phyloP scores from a whole-genome alignment of 495 filamentous ascomycete species.

The Hyphodiscus hymeniophilus region DNA sequence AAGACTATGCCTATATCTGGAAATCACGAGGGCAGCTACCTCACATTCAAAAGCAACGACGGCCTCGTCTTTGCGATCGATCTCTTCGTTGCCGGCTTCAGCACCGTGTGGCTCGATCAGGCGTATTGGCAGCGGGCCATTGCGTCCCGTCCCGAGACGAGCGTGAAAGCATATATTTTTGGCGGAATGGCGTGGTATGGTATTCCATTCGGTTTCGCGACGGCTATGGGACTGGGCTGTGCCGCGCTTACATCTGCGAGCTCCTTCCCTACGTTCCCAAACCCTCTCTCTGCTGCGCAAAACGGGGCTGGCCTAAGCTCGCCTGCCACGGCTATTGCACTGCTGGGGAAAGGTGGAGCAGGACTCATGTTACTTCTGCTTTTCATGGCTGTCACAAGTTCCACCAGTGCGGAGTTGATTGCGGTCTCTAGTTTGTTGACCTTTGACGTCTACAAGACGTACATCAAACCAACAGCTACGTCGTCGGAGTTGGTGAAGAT shows the following conservation, averaged over 20 bases:
- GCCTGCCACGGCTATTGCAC: slow-evolving; percentile 38
- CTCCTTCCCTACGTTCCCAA: slow-evolving; percentile 45
- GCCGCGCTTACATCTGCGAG: slow-evolving; percentile 39
- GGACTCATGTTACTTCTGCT: slow-evolving; percentile 39
- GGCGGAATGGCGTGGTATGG: slow-evolving; percentile 92
- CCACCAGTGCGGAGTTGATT: slow-evolving; percentile 42
- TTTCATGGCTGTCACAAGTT: slow-evolving; percentile 46
- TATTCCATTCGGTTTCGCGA: slow-evolving; percentile 87
- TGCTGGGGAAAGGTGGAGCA: slow-evolving; percentile 41
- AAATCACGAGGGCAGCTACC: slow-evolving; percentile 42
- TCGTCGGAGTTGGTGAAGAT: slow-evolving; percentile 36
- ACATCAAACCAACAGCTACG: slow-evolving; percentile 37
- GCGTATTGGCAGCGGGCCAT: slow-evolving; percentile 91
- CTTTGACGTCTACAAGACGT: slow-evolving; percentile 49
- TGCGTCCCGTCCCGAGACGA: slow-evolving; percentile 76
- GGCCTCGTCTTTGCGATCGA: slow-evolving; percentile 91
- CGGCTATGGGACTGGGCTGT: slow-evolving; percentile 74
- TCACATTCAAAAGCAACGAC: slow-evolving; percentile 49
- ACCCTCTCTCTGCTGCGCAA: slow-evolving; percentile 35
- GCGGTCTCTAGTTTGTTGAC: slow-evolving; percentile 46
- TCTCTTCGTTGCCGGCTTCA: slow-evolving; percentile 72
- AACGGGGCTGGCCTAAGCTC: slow-evolving; percentile 36
- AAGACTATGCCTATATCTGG: slow-evolving; percentile 34
- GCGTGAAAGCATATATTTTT: slow-evolving; percentile 84
- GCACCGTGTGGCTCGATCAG: slow-evolving; percentile 40